Percentiles rank a stretch among this genome's conserved stretches.
These are phyloP conservation scores for Claviceps arundinis DNA, from an alignment of 2,329 filamentous ascomycete species.

Conservation along the genomic window DNA sequence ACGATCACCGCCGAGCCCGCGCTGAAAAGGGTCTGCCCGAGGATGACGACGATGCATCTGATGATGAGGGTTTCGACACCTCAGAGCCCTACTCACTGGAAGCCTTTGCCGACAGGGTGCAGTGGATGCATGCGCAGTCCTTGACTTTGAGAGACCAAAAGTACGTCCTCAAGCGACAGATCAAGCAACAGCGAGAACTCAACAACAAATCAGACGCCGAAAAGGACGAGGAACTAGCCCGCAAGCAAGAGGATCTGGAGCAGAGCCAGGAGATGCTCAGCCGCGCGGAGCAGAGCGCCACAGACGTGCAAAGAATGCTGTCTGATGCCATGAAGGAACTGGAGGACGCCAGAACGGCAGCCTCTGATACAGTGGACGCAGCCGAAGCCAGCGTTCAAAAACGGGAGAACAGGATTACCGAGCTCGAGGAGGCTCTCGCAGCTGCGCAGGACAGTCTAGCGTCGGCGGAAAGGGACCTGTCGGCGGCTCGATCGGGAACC, in stretches of 20 bases:
- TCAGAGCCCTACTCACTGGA: conserved; percentile 56
- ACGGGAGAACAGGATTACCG: conserved; percentile 24
- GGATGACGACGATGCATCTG: conserved; percentile 48
- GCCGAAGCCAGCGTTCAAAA: conserved; percentile 18
- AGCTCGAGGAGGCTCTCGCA: conserved; percentile 21
- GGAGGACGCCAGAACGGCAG: conserved; percentile 21
- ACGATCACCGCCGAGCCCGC: conserved; percentile 37
- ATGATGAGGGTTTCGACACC: conserved; percentile 44
- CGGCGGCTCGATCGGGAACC: conserved; percentile 23
- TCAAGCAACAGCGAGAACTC: conserved; percentile 87
- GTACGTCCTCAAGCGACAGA: conserved; percentile 75
- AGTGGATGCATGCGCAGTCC: conserved; percentile 65
- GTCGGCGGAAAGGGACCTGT: conserved; percentile 19
- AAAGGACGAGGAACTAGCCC: conserved; percentile 50
- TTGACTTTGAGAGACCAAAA: conserved; percentile 76
- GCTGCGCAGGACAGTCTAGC: conserved; percentile 10
- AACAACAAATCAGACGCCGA: conserved; percentile 74
- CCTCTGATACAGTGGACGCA: conserved; percentile 11
- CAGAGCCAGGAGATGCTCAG: conserved; percentile 23
- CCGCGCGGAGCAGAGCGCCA: conserved; percentile 24
- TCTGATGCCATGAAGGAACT: conserved; percentile 34
- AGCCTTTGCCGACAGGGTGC: conserved; percentile 66
- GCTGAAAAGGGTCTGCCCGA: conserved; percentile 40
- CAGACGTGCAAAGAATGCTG: conserved; percentile 33
- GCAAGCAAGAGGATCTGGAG: conserved; percentile 44